phyloP scores from a whole-genome alignment of 192 early-diverging fungal genomes.

The Diversispora epigaea region DNA sequence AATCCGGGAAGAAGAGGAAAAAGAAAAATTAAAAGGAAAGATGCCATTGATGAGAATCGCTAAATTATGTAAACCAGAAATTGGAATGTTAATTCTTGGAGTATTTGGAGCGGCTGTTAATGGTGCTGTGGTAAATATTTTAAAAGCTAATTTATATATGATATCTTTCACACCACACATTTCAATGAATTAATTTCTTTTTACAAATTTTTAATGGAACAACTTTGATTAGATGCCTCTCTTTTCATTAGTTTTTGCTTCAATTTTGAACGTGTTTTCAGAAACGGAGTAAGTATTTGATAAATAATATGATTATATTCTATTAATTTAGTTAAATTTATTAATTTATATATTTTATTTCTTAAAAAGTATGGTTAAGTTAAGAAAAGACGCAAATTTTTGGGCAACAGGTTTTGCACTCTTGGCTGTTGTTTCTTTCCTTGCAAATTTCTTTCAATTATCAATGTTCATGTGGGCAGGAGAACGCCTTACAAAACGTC shows the following conservation, averaged over 20 bases:
- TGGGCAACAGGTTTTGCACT: conserved; percentile 50
- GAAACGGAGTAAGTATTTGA: not conserved
- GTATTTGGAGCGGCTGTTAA: conserved; percentile 59
- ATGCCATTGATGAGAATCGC: conserved; percentile 58
- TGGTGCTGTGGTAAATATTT: conserved; percentile 59
- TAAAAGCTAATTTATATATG: not conserved
- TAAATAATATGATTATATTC: not conserved
- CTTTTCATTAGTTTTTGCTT: not conserved
- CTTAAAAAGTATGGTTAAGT: not conserved
- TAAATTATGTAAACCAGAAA: conserved; percentile 55
- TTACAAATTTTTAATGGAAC: not conserved
- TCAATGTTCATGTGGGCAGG: conserved; percentile 32
- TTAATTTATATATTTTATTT: not conserved
- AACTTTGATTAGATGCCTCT: not conserved
- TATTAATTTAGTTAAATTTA: not conserved
- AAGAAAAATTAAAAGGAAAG: conserved; percentile 43
- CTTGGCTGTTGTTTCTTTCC: conserved; percentile 40
- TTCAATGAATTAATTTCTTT: not conserved
- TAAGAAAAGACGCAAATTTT: conserved; percentile 40
- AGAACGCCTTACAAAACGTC: conserved; percentile 47
- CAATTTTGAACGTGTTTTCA: not conserved
- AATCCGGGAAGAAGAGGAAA: conserved; percentile 40
- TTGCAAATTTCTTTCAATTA: conserved; percentile 10
- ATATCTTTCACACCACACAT: not conserved
- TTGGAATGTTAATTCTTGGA: conserved; percentile 56